Conservation (phyloP, 306 rosid species). For the Lotus japonicus region DNA sequence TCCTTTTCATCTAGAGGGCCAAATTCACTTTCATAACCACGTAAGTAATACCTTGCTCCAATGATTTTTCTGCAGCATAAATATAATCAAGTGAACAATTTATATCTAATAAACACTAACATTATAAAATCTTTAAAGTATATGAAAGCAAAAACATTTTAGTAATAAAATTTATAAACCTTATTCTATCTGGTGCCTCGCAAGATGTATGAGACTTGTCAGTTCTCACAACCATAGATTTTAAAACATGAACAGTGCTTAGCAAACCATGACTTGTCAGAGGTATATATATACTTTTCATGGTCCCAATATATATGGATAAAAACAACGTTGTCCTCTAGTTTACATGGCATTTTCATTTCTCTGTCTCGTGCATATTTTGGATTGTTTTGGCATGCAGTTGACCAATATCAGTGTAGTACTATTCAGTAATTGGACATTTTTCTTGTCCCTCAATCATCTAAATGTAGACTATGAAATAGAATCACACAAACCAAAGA, state of each 20-base stretch:
- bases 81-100: too few relatives aligned
- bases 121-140: too few relatives aligned
- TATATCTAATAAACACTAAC: too few relatives aligned
- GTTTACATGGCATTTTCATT: not conserved
- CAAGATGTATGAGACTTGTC: too few relatives aligned
- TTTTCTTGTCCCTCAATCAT: conserved; percentile 11
- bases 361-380: not conserved
- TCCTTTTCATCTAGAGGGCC: conserved; percentile 50
- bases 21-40: conserved; percentile 39
- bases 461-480: not conserved
- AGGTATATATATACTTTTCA: not conserved
- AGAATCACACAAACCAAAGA: not conserved
- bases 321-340: conserved; percentile 22
- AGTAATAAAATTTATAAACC: too few relatives aligned
- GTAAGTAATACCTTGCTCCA: conserved; percentile 77
- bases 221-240: not conserved
- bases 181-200: too few relatives aligned
- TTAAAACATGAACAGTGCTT: conserved; percentile 23
- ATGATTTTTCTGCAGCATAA: conserved; percentile 55
- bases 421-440: conserved; percentile 20
- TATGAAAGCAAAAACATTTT: too few relatives aligned
- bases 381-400: not conserved
- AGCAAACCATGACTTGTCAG: conserved; percentile 30
- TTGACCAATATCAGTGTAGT: conserved; percentile 7
- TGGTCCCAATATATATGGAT: conserved; percentile 1